Evolutionary conservation across 1,284 basidiomycete species (phyloP), one percentile per base, ranked within the genome.

Genomic region (Austroboletus olivaceoglutinosus): DNA sequence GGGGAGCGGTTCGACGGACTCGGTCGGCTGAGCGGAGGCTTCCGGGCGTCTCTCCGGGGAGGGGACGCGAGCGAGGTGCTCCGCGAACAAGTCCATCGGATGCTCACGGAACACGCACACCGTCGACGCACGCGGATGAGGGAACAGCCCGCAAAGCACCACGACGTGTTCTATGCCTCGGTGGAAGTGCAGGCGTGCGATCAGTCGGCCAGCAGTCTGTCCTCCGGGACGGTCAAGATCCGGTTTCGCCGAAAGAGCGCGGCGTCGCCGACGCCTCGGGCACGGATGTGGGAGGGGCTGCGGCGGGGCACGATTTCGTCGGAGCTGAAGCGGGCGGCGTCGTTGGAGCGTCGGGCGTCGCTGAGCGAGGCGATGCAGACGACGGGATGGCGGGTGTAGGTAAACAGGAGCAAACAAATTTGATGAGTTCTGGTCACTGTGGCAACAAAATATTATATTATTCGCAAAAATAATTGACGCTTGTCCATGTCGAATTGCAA

Each of bases 131-230:
- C 45, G 2, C 52, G 59, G 11, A 47, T 47, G 36, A 52, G 39
- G 47, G 58, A 60, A 13, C 62, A 47, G 2, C 63, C 66, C 0
- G 43, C 43, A 25, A 68, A 34, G 38, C 51, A 38, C 2, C 53
- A 65, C n/a, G 66, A 69, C 33, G 58, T 65, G 45, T 68, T 69
- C 49, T 69, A 66, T 37, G 56, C 52, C 10, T 49, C 65, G 0
- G 50, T 52, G 2, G 50, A 47, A 21, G 59, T 44, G 42, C 41
- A 37, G 30, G 45, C 44, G 18, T 42, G 40, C 38, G 46, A 50
- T n/a, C 23, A 18, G 16, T 29, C 4, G 2, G 21, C 18, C 45
- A 33, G 12, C 18, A 18, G 19, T 2, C 25, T 50, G 43, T 42
- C 58, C 0, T 13, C 38, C 2, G 34, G 40, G 36, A 45, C 18